Evolutionary conservation across 805 yeast genomes (phyloP).

Genomic region (Lachancea lanzarotensis): DNA sequence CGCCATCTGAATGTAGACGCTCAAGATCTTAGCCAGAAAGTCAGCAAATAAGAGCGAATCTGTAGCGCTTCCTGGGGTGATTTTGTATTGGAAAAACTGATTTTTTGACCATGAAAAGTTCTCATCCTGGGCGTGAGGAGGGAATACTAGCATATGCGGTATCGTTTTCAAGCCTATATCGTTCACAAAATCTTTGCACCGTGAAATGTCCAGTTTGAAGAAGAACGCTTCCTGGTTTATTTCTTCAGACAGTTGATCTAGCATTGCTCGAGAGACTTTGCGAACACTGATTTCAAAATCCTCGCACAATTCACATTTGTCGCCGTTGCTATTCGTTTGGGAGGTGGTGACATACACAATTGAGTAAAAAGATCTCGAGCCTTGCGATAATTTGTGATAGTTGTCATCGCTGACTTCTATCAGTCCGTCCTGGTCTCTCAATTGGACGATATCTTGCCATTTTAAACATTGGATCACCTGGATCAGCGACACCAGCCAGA

Average conservation of each 20-base stretch:
- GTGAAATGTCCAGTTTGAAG: constrained; percentile 44
- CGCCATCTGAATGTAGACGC: constrained; percentile 38
- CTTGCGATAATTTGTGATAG: constrained; percentile 36
- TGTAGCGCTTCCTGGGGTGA: constrained; percentile 24
- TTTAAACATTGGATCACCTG: constrained; percentile 14
- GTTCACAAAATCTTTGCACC: constrained; percentile 38
- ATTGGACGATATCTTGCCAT: constrained; percentile 9
- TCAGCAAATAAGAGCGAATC: constrained; percentile 47
- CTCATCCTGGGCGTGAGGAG: constrained; percentile 36
- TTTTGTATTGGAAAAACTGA: constrained; percentile 34
- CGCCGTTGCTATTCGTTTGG: constrained; percentile 38
- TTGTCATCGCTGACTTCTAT: constrained; percentile 39
- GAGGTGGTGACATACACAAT: constrained; percentile 50
- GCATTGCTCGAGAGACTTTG: constrained; percentile 40
- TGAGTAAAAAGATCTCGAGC: constrained; percentile 46
- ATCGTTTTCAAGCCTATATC: constrained; percentile 42
- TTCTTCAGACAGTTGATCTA: constrained; percentile 37
- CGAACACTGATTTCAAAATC: constrained; percentile 38
- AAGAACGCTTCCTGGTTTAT: constrained; percentile 37
- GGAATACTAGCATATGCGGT: constrained; percentile 65
- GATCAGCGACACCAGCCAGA: not conserved
- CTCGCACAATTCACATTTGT: constrained; percentile 35
- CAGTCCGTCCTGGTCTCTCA: constrained; percentile 32
- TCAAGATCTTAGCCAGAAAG: constrained; percentile 43
- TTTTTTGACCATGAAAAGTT: constrained; percentile 25